Evolutionary conservation across 441 rosid species (phyloP), one percentile per base, ranked within the genome.

Genomic region (Aquilaria agallochum): DNA sequence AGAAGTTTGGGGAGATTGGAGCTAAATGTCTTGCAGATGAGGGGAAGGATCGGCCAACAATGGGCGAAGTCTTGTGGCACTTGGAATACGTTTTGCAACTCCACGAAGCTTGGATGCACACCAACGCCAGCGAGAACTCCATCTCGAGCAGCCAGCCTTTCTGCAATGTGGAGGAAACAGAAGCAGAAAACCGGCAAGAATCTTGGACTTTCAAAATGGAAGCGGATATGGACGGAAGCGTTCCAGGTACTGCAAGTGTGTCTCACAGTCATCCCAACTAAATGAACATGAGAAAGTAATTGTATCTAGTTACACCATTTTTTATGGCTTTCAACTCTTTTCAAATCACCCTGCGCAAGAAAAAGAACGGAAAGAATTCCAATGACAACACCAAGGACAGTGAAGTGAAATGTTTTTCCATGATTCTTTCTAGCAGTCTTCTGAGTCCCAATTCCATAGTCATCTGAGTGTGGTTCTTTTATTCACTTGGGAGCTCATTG

Each of bases 41-140:
- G 55, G 96, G 98, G 54, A 90, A 68, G 83, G 77, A 70, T 65
- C 85, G 92, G 62, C 98, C 98, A 0, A 80, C 86, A 42, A 86
- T 92, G 97, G 97, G 97, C 44, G 96, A 92, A 58, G 91, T 86
- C 34, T 13, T 92, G 31, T 92, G 98, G 96, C 87, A 86, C 50
- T 77, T 92, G 78, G 96, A 87, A 71, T 89, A 81, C 56, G 93
- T 81, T 11, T 68, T 84, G 77, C 97, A 90, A 65, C 79, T 92
- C 65, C 96, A 92, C 5, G 84, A 87, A 65, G 85, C 86, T 58
- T 92, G 96, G 98, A 27, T 76, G 42, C 76, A 54, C 0, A 53
- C 77, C 55, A 74, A 67, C 61, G 64, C 62, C 10, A 57, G 60
- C 31, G 80, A 69, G 40, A 65, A 74, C 69, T 75, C 81, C 51